Conservation (phyloP, 805 yeast genomes). For the Saturnispora halmiae region DNA sequence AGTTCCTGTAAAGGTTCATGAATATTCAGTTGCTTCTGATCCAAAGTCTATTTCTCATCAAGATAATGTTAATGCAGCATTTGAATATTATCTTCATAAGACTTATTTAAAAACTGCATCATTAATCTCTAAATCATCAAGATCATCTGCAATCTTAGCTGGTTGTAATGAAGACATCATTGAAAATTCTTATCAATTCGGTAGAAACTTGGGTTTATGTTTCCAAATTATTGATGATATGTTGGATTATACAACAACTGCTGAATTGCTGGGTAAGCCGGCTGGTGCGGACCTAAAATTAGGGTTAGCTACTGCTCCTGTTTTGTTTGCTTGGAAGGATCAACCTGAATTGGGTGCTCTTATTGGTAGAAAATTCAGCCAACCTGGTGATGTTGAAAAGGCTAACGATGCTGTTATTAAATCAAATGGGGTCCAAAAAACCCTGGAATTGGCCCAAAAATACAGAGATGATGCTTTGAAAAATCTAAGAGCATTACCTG, state of each 20-base stretch:
- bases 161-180: slow-evolving; percentile 71
- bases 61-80: slow-evolving; percentile 73
- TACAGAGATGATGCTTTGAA: slow-evolving; percentile 69
- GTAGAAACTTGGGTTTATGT: slow-evolving; percentile 87
- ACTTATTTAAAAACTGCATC: slow-evolving; percentile 94
- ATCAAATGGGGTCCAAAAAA: slow-evolving; percentile 67
- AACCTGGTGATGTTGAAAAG: slow-evolving; percentile 75
- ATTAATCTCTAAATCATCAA: slow-evolving; percentile 83
- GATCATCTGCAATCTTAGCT: slow-evolving; percentile 88
- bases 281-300: slow-evolving; percentile 89
- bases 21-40: slow-evolving; percentile 38
- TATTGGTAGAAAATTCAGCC: slow-evolving; percentile 72
- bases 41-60: slow-evolving; percentile 39
- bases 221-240: slow-evolving; percentile 95
- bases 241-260: slow-evolving; percentile 88
- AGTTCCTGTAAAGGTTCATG: slow-evolving; percentile 52
- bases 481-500: slow-evolving; percentile 69
- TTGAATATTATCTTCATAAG: slow-evolving; percentile 90
- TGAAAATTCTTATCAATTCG: slow-evolving; percentile 83
- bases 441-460: slow-evolving; percentile 64
- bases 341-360: slow-evolving; percentile 77
- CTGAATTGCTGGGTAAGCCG: slow-evolving; percentile 83
- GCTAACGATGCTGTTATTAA: slow-evolving; percentile 67
- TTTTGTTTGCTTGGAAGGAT: slow-evolving; percentile 86
- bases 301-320: slow-evolving; percentile 96